phyloP scores from a whole-genome alignment of 2,329 filamentous ascomycete species.

The Colletotrichum karsti region DNA sequence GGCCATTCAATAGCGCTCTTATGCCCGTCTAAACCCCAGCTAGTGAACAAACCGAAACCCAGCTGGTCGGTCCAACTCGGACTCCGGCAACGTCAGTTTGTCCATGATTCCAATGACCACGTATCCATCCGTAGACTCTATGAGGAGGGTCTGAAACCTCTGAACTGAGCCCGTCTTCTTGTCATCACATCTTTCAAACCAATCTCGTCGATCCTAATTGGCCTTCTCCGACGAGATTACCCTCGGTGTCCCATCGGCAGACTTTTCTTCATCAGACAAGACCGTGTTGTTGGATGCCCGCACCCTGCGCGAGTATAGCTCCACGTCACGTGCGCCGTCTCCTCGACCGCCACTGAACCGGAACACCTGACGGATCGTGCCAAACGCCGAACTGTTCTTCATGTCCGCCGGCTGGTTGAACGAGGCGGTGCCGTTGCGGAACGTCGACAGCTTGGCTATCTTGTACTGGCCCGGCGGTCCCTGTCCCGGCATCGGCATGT shows the following conservation, averaged over 20 bases:
- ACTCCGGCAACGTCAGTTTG: slow-evolving; percentile 15
- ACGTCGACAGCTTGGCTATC: slow-evolving; percentile 52
- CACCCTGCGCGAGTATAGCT: slow-evolving; percentile 67
- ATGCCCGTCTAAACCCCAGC: too few species aligned
- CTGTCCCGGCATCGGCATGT: too few species aligned
- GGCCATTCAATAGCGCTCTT: background rate
- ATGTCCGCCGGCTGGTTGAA: slow-evolving; percentile 59
- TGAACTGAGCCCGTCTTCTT: too few species aligned
- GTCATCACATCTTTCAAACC: too few species aligned
- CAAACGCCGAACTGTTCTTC: slow-evolving; percentile 58
- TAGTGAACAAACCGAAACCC: too few species aligned
- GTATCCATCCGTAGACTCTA: too few species aligned
- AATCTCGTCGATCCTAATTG: slow-evolving; percentile 2
- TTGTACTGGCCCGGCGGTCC: slow-evolving; percentile 14
- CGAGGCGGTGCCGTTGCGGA: slow-evolving; percentile 64
- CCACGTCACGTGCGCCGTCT: slow-evolving; percentile 32
- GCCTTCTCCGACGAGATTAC: background rate
- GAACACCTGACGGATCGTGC: slow-evolving; percentile 65
- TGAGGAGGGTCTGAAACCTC: too few species aligned
- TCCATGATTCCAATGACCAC: too few species aligned
- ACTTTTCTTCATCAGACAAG: slow-evolving; percentile 53
- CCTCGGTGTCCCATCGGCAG: slow-evolving; percentile 35
- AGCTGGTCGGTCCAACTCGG: slow-evolving; percentile 19
- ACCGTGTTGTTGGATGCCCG: slow-evolving; percentile 62
- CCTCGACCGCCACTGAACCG: slow-evolving; percentile 55